phyloP scores from a whole-genome alignment of 768 basidiomycete species.

The Vishniacozyma victoriae region DNA sequence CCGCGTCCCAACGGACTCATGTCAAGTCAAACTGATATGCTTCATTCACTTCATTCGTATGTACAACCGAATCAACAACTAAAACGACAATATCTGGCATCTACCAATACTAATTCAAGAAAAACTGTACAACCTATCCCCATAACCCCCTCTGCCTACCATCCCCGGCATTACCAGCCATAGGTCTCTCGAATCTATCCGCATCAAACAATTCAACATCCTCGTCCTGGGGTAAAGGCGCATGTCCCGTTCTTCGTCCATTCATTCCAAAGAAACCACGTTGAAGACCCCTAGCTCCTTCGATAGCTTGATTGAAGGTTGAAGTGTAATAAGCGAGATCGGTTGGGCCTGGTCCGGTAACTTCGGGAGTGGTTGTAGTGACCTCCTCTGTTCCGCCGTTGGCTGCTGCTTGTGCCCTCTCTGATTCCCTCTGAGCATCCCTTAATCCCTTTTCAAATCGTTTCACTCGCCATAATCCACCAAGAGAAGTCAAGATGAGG shows the following conservation, averaged over 20 bases:
- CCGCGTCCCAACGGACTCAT: too few relatives aligned
- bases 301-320: slow-evolving; percentile 17
- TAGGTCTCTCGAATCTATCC: background rate
- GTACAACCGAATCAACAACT: background rate
- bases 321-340: slow-evolving; percentile 24
- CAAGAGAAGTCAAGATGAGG: slow-evolving; percentile 72
- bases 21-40: too few relatives aligned
- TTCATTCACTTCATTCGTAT: too few relatives aligned
- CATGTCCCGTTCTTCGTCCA: slow-evolving; percentile 23
- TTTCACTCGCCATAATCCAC: slow-evolving; percentile 55
- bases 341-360: slow-evolving; percentile 10
- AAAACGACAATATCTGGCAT: background rate
- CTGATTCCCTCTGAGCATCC: slow-evolving; percentile 28
- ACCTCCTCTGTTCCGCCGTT: slow-evolving; percentile 19
- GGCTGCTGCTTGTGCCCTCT: slow-evolving; percentile 29
- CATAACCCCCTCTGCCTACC: background rate
- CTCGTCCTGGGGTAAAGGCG: slow-evolving; percentile 16
- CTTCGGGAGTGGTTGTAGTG: background rate
- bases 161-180: background rate
- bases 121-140: background rate
- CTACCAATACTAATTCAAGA: background rate
- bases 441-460: slow-evolving; percentile 36
- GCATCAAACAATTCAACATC: slow-evolving; percentile 41
- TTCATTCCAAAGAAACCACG: slow-evolving; percentile 34
- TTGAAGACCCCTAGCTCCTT: slow-evolving; percentile 28